These are phyloP conservation scores for Suillus americanus DNA, from an alignment of 768 basidiomycete species.

Conservation along the genomic window DNA sequence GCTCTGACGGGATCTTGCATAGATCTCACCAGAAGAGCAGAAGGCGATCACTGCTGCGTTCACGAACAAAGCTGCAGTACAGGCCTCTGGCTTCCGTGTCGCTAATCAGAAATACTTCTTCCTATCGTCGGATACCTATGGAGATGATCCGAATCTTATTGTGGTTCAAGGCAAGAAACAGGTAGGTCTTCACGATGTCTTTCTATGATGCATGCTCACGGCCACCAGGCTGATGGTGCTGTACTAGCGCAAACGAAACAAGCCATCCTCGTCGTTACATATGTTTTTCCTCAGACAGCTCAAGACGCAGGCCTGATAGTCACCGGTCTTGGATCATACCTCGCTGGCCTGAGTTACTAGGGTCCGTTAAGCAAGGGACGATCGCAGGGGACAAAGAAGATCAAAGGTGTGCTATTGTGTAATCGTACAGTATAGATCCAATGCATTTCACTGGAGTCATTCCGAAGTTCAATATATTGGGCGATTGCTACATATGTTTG, in stretches of 20 bases:
- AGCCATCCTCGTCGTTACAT: slow-evolving; percentile 82
- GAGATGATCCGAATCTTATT: slow-evolving; percentile 36
- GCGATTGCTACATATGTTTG: not conserved
- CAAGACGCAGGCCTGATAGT: slow-evolving; percentile 66
- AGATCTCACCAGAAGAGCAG: slow-evolving; percentile 26
- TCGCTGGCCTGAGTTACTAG: slow-evolving; percentile 60
- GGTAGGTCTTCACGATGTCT: slow-evolving; percentile 43
- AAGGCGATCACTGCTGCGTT: slow-evolving; percentile 39
- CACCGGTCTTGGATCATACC: slow-evolving; percentile 74
- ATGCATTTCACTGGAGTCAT: not conserved
- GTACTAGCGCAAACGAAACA: slow-evolving; percentile 78
- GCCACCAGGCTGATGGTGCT: slow-evolving; percentile 65
- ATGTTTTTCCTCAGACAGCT: slow-evolving; percentile 62
- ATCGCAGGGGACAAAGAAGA: slow-evolving; percentile 6
- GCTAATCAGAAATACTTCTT: slow-evolving; percentile 76
- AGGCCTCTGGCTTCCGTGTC: slow-evolving; percentile 62
- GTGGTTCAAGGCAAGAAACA: slow-evolving; percentile 73
- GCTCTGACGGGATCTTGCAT: not conserved
- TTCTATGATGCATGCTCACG: not conserved
- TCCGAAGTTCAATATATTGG: not conserved
- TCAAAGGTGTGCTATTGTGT: slow-evolving; percentile 5
- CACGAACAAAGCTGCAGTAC: slow-evolving; percentile 37
- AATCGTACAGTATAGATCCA: not conserved
- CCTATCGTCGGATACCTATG: slow-evolving; percentile 34
- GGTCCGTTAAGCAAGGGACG: not conserved